Evolutionary conservation across 768 basidiomycete genomes (phyloP).

Genomic region (Clitopilus passeckerianus): DNA sequence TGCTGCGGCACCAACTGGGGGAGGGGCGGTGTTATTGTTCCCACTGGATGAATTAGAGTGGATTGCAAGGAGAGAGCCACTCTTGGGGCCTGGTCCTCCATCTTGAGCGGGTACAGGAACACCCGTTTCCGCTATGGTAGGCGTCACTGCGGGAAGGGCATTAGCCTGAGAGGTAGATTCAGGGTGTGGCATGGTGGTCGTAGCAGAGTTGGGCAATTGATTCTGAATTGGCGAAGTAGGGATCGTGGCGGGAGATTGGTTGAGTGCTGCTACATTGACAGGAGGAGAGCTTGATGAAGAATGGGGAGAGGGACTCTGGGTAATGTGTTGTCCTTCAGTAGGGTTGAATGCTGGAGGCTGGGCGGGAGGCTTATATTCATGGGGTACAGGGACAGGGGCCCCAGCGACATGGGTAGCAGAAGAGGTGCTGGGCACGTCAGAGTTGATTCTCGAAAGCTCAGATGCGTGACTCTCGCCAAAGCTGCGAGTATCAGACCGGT

Average conservation of each 20-base stretch:
- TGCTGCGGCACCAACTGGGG: constrained; percentile 18
- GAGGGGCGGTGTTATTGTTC: constrained; percentile 20
- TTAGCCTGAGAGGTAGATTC: constrained; percentile 14
- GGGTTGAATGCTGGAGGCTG: constrained; percentile 11
- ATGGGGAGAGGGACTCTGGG: constrained; percentile 17
- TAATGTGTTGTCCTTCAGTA: constrained; percentile 7
- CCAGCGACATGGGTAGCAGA: constrained; percentile 25
- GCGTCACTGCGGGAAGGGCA: constrained; percentile 31
- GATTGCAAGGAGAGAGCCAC: constrained; percentile 50
- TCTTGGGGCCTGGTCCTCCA: constrained; percentile 59
- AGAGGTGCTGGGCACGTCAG: constrained; percentile 17
- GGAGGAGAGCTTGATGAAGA: constrained; percentile 7
- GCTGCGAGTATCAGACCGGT: constrained; percentile 70
- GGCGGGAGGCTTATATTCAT: constrained; percentile 15
- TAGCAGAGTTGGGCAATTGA: constrained; percentile 30
- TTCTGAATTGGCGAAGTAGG: constrained; percentile 26
- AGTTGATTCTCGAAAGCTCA: constrained; percentile 58
- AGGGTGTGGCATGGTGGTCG: constrained; percentile 27
- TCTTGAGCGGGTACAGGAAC: constrained; percentile 61
- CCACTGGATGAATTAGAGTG: constrained; percentile 29
- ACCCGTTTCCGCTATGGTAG: constrained; percentile 74
- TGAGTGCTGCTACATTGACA: constrained; percentile 18
- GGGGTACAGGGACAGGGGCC: constrained; percentile 36
- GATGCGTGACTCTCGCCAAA: constrained; percentile 82
- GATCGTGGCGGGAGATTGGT: constrained; percentile 13